Conservation (phyloP, 202 grass and related monocot genomes). For the Saccharum hybrid region DNA sequence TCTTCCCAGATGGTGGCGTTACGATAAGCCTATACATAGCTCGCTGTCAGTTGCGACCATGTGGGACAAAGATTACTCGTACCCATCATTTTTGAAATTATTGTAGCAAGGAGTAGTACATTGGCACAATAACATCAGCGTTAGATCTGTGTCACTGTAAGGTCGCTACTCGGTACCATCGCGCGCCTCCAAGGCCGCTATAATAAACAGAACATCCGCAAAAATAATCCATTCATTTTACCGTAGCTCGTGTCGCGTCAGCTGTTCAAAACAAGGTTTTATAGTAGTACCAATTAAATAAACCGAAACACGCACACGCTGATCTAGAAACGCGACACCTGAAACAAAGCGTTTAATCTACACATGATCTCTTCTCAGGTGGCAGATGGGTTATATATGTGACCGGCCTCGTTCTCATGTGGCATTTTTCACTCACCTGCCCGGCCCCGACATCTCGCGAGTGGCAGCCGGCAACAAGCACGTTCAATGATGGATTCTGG, state of each 20-base stretch:
- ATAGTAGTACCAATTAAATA: too few relatives aligned
- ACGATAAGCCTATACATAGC: neutral
- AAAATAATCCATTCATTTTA: too few relatives aligned
- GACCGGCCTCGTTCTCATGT: neutral
- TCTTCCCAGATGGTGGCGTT: too few relatives aligned
- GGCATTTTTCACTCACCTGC: neutral
- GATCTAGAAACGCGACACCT: too few relatives aligned
- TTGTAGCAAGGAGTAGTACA: neutral
- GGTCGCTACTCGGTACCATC: neutral
- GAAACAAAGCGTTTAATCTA: too few relatives aligned
- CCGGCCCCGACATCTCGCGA: neutral
- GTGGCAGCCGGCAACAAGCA: neutral
- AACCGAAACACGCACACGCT: too few relatives aligned
- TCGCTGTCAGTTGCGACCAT: constrained; percentile 34
- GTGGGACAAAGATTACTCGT: constrained; percentile 37
- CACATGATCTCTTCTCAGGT: too few relatives aligned
- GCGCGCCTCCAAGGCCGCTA: neutral
- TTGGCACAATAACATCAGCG: neutral
- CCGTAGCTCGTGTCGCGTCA: too few relatives aligned
- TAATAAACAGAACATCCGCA: neutral
- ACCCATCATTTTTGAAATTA: constrained; percentile 38
- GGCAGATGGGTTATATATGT: neutral
- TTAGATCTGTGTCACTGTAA: neutral
- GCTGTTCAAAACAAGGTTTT: too few relatives aligned
- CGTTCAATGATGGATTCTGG: neutral